Base-by-base conservation (phyloP, 23 red algal genomes). In the Rhodosorus marinus region DNA sequence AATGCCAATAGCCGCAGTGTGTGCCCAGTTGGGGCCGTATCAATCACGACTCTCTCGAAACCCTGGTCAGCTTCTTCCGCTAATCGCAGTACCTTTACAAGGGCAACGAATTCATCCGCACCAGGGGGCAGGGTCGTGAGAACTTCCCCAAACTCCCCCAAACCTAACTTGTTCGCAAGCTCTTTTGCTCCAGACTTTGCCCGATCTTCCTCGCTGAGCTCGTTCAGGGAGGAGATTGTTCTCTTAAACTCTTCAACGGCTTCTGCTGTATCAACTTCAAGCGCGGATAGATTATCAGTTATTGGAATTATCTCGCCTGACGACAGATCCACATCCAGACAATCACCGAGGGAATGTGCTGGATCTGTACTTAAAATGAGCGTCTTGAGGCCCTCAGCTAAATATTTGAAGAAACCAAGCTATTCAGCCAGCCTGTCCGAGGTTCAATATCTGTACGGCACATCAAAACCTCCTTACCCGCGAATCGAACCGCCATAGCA, bases 11-110 rank as follows among this genome's bases (percentile, higher is more conserved):
- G 42, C 8, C 90, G 78, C 11, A 98, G 68, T 14, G 90, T 98
- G 53, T 98, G 90, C 22, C 90, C 90, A 1, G 77, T 98, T 7
- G 90, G 90, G 21, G 90, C 90, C 11, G 78, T 85, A 34, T 98
- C 90, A 24, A 98, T 98, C 9, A 98, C 54, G 21, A 98, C 35
- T 0, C 81, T 75, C 24, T 98, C 71, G 65, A 71, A 98, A 8
- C 59, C 55, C 20, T 48, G 20, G 35, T 46, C 46, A 0, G 54
- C 49, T 11, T 41, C 31, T 34, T 94, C 76, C 11, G 70, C 62
- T 23, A 86, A 34, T 6, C 77, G 59, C 5, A 98, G 56, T 32
- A 98, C 72, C 27, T 55, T 60, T n/a, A 78, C 60, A 15, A 98
- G 58, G 31, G 78, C 78, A 45, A 98, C 61, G 30, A 98, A 76